Conservation (phyloP, 2,329 filamentous ascomycete genomes). For the Verticillium isaacii region DNA sequence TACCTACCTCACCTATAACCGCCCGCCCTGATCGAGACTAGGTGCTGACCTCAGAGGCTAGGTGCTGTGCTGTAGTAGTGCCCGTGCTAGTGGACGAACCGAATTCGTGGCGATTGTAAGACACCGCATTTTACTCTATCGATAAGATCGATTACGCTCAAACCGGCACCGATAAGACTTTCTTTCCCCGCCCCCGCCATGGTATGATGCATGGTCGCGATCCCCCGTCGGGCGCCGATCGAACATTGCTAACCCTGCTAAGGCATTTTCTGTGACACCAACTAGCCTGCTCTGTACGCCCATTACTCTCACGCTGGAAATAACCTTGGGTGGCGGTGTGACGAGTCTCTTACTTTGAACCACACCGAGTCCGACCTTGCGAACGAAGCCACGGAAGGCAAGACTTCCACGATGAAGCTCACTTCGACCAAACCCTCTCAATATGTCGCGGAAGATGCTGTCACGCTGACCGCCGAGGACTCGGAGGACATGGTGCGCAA, state of each 20-base stretch:
- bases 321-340: too few relatives aligned
- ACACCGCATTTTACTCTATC: not conserved
- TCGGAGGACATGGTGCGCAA: conserved; percentile 40
- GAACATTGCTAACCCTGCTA: too few relatives aligned
- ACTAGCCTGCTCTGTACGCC: not conserved
- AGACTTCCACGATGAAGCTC: conserved; percentile 30
- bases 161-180: not conserved
- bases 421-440: conserved; percentile 30
- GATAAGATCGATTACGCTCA: not conserved
- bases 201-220: not conserved
- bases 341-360: too few relatives aligned
- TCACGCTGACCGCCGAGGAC: conserved; percentile 38
- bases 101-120: not conserved
- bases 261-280: not conserved
- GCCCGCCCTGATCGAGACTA: too few relatives aligned
- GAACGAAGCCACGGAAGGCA: conserved; percentile 5
- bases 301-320: too few relatives aligned
- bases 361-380: too few relatives aligned
- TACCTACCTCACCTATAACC: too few relatives aligned
- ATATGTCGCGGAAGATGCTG: conserved; percentile 32
- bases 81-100: not conserved
- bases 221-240: not conserved
- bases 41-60: too few relatives aligned
- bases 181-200: not conserved
- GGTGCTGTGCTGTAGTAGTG: too few relatives aligned